Percentiles rank a stretch among this genome's conserved stretches.
phyloP scores from a whole-genome alignment of 2,329 filamentous ascomycete genomes.

The Fusarium nematophilum region DNA sequence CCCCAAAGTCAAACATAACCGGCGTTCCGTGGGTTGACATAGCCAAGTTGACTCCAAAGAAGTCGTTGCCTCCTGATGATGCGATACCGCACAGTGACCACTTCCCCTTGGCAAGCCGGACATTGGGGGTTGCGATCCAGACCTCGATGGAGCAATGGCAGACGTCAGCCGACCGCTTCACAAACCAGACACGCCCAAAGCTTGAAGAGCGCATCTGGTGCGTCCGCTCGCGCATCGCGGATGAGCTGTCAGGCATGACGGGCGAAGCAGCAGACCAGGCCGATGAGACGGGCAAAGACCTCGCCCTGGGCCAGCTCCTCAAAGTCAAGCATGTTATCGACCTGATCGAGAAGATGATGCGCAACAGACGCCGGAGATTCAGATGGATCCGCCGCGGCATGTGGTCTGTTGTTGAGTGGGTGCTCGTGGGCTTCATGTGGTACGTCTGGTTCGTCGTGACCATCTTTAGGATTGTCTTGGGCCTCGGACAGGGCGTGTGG shows the following conservation, averaged over 20 bases:
- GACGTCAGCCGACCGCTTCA: conserved; percentile 69
- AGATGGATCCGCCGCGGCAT: conserved; percentile 80
- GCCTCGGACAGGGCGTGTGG: conserved; percentile 69
- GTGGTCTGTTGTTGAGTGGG: conserved; percentile 89
- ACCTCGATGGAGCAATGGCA: conserved; percentile 66
- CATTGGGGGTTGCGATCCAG: conserved; percentile 60
- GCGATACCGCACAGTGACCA: conserved; percentile 56
- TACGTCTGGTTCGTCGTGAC: conserved; percentile 92
- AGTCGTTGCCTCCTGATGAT: conserved; percentile 46
- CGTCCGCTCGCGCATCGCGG: conserved; percentile 59
- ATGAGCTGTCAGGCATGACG: conserved; percentile 70
- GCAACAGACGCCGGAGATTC: conserved; percentile 74
- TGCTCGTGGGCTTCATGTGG: conserved; percentile 91
- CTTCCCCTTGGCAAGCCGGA: conserved; percentile 65
- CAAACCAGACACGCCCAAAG: conserved; percentile 64
- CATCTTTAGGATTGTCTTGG: conserved; percentile 73
- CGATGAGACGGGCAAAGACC: conserved; percentile 79
- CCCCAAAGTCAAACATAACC: conserved; percentile 32
- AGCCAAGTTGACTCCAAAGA: conserved; percentile 53
- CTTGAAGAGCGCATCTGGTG: conserved; percentile 62
- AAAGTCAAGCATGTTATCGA: conserved; percentile 85
- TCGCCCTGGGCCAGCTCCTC: conserved; percentile 81
- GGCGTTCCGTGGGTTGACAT: conserved; percentile 57
- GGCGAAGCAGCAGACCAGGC: conserved; percentile 79
- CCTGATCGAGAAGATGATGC: conserved; percentile 79